A percentile compares a stretch with the other conserved stretches of the same genome.
Evolutionary conservation across 1,139 yeast genomes (phyloP).

Genomic region (Protomyces gravidus): DNA sequence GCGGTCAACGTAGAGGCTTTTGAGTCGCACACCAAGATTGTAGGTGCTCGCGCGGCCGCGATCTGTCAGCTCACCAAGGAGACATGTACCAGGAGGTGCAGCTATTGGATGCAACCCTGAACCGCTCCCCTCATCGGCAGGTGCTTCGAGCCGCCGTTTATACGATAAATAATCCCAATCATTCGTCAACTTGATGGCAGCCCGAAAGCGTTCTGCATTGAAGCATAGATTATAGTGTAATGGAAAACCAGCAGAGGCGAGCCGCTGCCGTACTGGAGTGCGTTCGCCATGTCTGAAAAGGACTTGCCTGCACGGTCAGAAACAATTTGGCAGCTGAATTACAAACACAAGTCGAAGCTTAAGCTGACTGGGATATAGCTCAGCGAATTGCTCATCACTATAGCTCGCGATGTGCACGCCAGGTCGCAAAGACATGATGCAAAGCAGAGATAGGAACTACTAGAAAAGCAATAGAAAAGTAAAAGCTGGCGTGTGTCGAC

Average conservation of each 20-base stretch:
- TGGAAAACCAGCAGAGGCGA: conserved; percentile 34
- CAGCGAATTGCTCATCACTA: conserved; percentile 28
- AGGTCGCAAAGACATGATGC: background rate
- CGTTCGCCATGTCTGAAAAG: conserved; percentile 36
- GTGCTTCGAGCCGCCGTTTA: conserved; percentile 17
- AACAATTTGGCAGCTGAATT: background rate
- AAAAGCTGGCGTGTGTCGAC: too few species aligned
- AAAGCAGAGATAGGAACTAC: too few species aligned
- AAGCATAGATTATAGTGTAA: conserved; percentile 35
- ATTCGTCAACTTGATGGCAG: conserved; percentile 8
- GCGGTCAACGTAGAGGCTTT: conserved; percentile 34
- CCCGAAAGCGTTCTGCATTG: conserved; percentile 33
- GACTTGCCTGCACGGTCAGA: conserved; percentile 26
- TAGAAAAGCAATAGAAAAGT: too few species aligned
- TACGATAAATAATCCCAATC: conserved; percentile 21
- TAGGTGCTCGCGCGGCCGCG: conserved; percentile 34
- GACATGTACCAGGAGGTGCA: conserved; percentile 29
- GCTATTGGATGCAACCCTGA: background rate
- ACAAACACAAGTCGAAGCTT: conserved; percentile 28
- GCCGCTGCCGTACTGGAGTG: conserved; percentile 35
- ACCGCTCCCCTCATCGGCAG: conserved; percentile 3
- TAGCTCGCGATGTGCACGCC: conserved; percentile 2
- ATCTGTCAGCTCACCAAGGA: conserved; percentile 36
- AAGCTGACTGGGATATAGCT: conserved; percentile 33
- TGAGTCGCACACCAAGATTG: conserved; percentile 33